Evolutionary conservation across 805 yeast genomes (phyloP).

Genomic region (Wickerhamomyces chaumierensis): DNA sequence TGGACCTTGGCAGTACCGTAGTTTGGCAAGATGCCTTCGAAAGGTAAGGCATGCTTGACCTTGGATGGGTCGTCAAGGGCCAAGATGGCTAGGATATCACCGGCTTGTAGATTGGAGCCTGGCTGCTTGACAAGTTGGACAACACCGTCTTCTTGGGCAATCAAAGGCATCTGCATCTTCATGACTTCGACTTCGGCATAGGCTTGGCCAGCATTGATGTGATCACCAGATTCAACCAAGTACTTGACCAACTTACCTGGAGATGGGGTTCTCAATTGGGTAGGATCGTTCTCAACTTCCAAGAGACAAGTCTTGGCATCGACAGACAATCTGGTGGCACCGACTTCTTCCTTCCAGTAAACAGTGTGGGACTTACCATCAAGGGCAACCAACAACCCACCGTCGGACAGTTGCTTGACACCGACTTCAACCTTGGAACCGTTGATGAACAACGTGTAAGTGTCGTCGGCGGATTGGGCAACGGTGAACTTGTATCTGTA

Average conservation of each 20-base stretch:
- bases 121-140: conserved; percentile 94
- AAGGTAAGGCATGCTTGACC: conserved; percentile 94
- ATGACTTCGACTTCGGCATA: conserved; percentile 98
- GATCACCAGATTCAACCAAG: conserved; percentile 93
- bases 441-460: conserved; percentile 82
- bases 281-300: conserved; percentile 96
- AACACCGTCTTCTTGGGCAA: conserved; percentile 88
- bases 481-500: conserved; percentile 89
- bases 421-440: conserved; percentile 87
- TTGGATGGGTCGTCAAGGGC: conserved; percentile 94
- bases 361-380: conserved; percentile 92
- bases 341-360: conserved; percentile 96
- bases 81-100: conserved; percentile 91
- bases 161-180: conserved; percentile 98
- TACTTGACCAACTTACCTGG: conserved; percentile 96
- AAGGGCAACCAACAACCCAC: conserved; percentile 79
- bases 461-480: conserved; percentile 79
- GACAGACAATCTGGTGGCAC: conserved; percentile 88
- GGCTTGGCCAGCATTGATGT: conserved; percentile 81
- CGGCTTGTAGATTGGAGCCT: conserved; percentile 93
- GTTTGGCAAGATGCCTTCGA: conserved; percentile 86
- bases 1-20: conserved; percentile 72
- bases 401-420: conserved; percentile 84
- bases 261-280: conserved; percentile 96
- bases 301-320: conserved; percentile 90